Evolutionary conservation across 768 basidiomycete species (phyloP).

Genomic region (Amanita subjunquillea): DNA sequence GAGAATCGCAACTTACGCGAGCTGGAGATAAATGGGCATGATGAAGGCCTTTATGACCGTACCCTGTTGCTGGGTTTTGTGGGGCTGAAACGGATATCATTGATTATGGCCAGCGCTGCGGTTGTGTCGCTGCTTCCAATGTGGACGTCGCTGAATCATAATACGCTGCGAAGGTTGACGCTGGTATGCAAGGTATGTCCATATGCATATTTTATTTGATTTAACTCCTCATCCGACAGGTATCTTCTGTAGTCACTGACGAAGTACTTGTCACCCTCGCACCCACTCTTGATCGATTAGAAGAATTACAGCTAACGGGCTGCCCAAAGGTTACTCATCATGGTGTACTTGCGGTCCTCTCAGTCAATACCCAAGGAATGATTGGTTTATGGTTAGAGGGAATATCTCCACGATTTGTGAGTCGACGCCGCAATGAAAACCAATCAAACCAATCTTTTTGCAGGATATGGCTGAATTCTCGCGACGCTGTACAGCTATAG

Average conservation of each 20-base stretch:
- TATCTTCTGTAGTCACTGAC: constrained; percentile 52
- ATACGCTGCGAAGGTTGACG: constrained; percentile 44
- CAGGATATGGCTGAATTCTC: constrained; percentile 48
- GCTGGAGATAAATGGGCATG: constrained; percentile 66
- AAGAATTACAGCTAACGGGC: constrained; percentile 52
- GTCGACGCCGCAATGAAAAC: constrained; percentile 6
- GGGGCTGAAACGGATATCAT: constrained; percentile 41
- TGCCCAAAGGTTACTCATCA: constrained; percentile 59
- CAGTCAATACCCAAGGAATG: constrained; percentile 35
- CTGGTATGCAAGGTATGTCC: constrained; percentile 57
- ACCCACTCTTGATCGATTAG: constrained; percentile 36
- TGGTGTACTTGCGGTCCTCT: constrained; percentile 44
- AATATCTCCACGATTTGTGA: constrained; percentile 50
- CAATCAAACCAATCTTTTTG: background rate
- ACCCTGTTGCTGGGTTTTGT: constrained; percentile 36
- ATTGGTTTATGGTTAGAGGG: constrained; percentile 50
- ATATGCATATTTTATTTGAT: background rate
- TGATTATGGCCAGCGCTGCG: constrained; percentile 64
- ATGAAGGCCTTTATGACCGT: constrained; percentile 46
- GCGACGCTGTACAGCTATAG: constrained; percentile 20
- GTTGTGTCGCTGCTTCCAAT: constrained; percentile 38
- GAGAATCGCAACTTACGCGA: constrained; percentile 16
- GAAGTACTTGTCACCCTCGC: constrained; percentile 38
- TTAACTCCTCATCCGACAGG: constrained; percentile 23
- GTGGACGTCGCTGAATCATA: constrained; percentile 39